phyloP scores from a whole-genome alignment of 306 rosid genomes.

The Corylus avellana region DNA sequence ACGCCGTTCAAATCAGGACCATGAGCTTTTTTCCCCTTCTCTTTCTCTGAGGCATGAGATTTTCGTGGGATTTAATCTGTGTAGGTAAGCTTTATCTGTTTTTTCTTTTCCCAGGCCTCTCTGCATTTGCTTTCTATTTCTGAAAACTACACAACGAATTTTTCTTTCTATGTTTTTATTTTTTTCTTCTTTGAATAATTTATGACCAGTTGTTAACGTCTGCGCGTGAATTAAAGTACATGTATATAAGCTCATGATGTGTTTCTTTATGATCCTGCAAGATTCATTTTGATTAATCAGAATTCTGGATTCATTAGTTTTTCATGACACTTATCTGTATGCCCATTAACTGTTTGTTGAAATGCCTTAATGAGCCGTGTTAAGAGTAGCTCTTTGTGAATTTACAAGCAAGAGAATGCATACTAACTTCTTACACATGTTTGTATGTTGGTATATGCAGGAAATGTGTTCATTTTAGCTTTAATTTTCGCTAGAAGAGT shows the following conservation, averaged over 20 bases:
- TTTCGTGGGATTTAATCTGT: neutral
- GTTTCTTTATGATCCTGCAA: neutral
- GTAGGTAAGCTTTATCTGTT: neutral
- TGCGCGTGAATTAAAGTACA: neutral
- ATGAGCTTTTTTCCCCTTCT: neutral
- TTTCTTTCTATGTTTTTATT: too few relatives aligned
- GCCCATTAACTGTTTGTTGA: constrained; percentile 17
- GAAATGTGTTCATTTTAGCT: too few relatives aligned
- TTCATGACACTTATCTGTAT: neutral
- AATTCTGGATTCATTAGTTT: neutral
- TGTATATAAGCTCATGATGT: neutral
- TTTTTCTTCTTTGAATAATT: neutral
- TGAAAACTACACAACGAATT: neutral
- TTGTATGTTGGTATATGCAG: too few relatives aligned
- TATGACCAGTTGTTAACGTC: neutral
- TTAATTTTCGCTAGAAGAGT: too few relatives aligned
- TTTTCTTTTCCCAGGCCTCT: neutral
- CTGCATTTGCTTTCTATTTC: neutral
- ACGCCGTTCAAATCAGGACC: neutral
- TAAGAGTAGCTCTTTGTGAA: neutral
- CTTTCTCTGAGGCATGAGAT: neutral
- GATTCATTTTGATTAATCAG: neutral
- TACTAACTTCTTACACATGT: too few relatives aligned
- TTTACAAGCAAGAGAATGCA: neutral
- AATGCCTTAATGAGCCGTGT: constrained; percentile 14